A percentile compares a stretch with the other conserved stretches of the same genome.
phyloP scores from a whole-genome alignment of 2,329 filamentous ascomycete genomes.

The Neofusicoccum kwambonambiense region DNA sequence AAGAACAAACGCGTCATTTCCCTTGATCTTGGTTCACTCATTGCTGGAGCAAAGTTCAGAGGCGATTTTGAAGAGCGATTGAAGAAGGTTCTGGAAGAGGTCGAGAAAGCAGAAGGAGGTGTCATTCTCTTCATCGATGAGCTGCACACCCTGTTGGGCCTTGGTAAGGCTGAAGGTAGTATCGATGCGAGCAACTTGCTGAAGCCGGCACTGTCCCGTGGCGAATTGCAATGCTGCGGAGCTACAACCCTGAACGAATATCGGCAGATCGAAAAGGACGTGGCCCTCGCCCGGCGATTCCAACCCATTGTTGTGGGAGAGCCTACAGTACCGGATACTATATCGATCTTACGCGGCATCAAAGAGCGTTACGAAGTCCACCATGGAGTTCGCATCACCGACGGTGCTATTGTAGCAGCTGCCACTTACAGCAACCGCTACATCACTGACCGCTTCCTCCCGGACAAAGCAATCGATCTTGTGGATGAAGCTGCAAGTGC shows the following conservation, averaged over 20 bases:
- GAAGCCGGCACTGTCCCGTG: constrained; percentile 89
- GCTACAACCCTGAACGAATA: constrained; percentile 94
- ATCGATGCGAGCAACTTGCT: constrained; percentile 95
- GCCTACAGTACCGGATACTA: constrained; percentile 85
- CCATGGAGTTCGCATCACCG: constrained; percentile 92
- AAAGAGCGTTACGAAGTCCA: constrained; percentile 98
- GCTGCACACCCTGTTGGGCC: constrained; percentile 82
- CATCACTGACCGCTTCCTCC: constrained; percentile 91
- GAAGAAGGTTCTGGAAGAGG: constrained; percentile 87
- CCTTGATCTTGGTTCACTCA: constrained; percentile 85
- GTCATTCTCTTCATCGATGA: constrained; percentile 97
- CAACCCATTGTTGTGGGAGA: constrained; percentile 94
- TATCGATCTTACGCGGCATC: constrained; percentile 92
- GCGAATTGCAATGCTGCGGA: constrained; percentile 91
- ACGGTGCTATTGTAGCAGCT: constrained; percentile 86
- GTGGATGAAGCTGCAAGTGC: constrained; percentile 95
- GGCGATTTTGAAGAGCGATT: constrained; percentile 95
- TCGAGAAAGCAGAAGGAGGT: constrained; percentile 81
- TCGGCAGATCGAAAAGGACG: constrained; percentile 91
- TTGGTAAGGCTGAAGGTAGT: constrained; percentile 93
- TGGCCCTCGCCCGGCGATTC: constrained; percentile 86
- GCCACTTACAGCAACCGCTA: constrained; percentile 93
- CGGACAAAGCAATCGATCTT: constrained; percentile 95
- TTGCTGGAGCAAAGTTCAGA: constrained; percentile 91
- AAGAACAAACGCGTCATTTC: constrained; percentile 90